A percentile compares a stretch with the other conserved stretches of the same genome.
Conservation (phyloP, 768 basidiomycete species). For the Kwoniella bestiolae region DNA sequence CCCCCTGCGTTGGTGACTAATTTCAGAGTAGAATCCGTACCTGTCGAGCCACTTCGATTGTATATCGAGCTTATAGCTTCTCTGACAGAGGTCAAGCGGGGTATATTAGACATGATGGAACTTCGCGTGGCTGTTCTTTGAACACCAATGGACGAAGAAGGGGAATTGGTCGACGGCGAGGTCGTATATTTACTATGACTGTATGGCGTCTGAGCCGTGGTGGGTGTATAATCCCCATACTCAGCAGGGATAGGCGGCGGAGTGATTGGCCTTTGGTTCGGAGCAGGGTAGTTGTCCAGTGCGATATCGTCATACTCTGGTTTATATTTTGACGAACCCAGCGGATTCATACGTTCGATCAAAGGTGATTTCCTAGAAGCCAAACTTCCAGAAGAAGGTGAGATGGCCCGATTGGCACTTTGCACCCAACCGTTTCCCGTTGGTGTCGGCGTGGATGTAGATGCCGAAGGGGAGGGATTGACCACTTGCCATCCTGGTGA, state of each 20-base stretch:
- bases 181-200: not conserved
- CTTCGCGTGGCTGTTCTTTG: not conserved
- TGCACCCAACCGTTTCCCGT: not conserved
- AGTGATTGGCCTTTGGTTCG: not conserved
- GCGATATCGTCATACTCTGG: conserved; percentile 23
- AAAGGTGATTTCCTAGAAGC: not conserved
- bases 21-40: not conserved
- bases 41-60: not conserved
- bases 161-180: not conserved
- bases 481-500: not conserved
- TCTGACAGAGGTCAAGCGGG: not conserved
- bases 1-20: not conserved
- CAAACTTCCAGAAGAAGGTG: not conserved
- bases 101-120: conserved; percentile 3
- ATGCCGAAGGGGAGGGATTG: not conserved
- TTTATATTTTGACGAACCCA: not conserved
- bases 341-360: conserved; percentile 4
- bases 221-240: conserved; percentile 13
- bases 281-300: conserved; percentile 4
- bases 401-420: not conserved
- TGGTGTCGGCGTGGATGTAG: not conserved
- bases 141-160: not conserved
- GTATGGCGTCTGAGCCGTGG: not conserved
- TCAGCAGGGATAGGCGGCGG: conserved; percentile 1
- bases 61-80: not conserved